Base-by-base conservation (phyloP, 2,329 filamentous ascomycete genomes). In the Trichoderma sp. region DNA sequence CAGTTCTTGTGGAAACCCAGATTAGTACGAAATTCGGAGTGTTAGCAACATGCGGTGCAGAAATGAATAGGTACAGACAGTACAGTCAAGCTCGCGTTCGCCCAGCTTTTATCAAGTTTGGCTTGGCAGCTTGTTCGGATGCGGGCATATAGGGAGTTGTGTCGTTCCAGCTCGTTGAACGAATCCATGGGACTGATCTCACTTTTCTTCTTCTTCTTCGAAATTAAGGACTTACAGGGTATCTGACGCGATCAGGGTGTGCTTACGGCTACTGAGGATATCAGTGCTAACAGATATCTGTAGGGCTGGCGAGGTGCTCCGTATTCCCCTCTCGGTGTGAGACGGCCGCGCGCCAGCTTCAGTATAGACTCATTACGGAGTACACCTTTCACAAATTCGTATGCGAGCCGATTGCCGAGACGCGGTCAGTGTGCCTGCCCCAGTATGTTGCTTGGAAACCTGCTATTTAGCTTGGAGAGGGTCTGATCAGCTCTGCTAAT, bases 351-450 rank as follows among this genome's bases (percentile, higher is more conserved):
- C 10, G 21, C 19, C 43, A 21, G 43, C 43, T 49, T 21, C 43
- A 49, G 43, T 21, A 49, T 21, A 16, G 6, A 19, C 16, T 43
- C 33, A 6, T 2, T 43, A 19, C n/a, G n/a, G n/a, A n/a, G n/a
- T n/a, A n/a, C 37, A 19, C 16, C 16, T 6, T 19, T 19, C 16
- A 43, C 16, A 19, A 43, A 5, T 6, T 6, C 37, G 33, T 31
- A 60, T 60, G 40, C 24, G 24, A 37, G 29, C 58, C 58, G 58
- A 60, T 60, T 43, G 40, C 58, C 58, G 58, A 60, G 58, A 60
- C 29, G 58, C 35, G 58, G 29, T 16, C 43, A 14, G 24, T 37
- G 58, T 27, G n/a, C 2, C 35, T 37, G 11, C 37, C 58, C 14
- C 35, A 60, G 21, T 16, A 47, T 16, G 21, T n/a, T 60, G 37